Percentiles rank a stretch among this genome's conserved stretches.
These are phyloP conservation scores for Boletus sp. DNA, from an alignment of 768 basidiomycete genomes.

Conservation along the genomic window DNA sequence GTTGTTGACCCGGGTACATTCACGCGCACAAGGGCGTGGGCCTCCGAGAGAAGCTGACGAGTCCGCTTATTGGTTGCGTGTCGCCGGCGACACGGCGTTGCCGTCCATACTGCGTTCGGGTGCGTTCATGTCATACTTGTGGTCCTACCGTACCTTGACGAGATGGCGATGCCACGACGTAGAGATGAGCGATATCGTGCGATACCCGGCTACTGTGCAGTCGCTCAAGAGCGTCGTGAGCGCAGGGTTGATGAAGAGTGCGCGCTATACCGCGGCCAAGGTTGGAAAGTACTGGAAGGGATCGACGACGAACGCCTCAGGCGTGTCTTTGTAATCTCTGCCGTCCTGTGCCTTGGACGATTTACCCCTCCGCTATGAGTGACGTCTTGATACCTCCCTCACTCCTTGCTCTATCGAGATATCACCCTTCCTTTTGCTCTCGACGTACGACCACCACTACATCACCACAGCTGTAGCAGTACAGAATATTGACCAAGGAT, in stretches of 20 bases:
- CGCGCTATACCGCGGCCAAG: slow-evolving; percentile 74
- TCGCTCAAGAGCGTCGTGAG: slow-evolving; percentile 82
- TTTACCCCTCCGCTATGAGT: not conserved
- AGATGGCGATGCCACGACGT: not conserved
- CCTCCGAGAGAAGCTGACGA: slow-evolving; percentile 61
- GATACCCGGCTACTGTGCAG: slow-evolving; percentile 82
- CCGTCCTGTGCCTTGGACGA: not conserved
- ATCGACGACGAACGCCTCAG: not conserved
- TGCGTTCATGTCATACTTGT: slow-evolving; percentile 26
- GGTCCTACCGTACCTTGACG: not conserved
- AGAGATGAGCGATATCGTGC: slow-evolving; percentile 81
- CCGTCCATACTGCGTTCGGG: slow-evolving; percentile 53
- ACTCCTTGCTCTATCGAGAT: slow-evolving; percentile 13
- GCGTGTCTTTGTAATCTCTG: slow-evolving; percentile 6
- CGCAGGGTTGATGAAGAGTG: slow-evolving; percentile 76
- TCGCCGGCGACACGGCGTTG: slow-evolving; percentile 65
- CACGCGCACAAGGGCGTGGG: slow-evolving; percentile 29
- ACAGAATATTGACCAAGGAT: slow-evolving; percentile 14
- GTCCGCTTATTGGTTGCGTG: slow-evolving; percentile 67
- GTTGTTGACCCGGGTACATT: slow-evolving; percentile 56
- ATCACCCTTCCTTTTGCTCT: not conserved
- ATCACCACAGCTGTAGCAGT: slow-evolving; percentile 18
- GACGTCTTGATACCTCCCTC: not conserved
- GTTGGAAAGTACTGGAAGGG: slow-evolving; percentile 80
- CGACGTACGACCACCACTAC: slow-evolving; percentile 3